phyloP scores from a whole-genome alignment of 108 stramenopile species.

The Nitzschia palea region DNA sequence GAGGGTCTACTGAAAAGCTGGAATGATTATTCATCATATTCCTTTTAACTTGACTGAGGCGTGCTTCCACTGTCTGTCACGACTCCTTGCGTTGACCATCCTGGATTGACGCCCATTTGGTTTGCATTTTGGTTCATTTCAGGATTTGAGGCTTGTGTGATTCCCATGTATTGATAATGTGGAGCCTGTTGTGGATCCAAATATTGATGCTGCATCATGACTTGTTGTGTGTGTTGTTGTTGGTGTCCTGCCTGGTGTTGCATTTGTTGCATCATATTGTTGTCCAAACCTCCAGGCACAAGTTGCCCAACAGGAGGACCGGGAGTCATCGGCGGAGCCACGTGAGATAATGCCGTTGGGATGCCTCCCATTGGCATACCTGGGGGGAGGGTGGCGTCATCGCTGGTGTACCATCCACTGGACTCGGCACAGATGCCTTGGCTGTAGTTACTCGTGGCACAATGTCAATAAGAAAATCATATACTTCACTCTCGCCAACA shows the following conservation, averaged over 20 bases:
- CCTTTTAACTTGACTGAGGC: background rate
- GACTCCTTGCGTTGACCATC: background rate
- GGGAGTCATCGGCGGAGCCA: constrained; percentile 2
- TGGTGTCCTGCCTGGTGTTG: constrained; percentile 6
- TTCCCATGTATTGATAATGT: constrained; percentile 7
- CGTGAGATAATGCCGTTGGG: background rate
- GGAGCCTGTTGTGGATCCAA: constrained; percentile 7
- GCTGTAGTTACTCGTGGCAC: constrained; percentile 53
- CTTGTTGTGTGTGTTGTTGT: constrained; percentile 20
- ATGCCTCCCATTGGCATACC: constrained; percentile 26
- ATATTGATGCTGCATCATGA: constrained; percentile 6
- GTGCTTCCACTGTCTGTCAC: constrained; percentile 5
- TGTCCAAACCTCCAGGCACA: constrained; percentile 9
- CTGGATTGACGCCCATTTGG: background rate
- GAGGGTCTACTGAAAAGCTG: no score
- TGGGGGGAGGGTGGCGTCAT: constrained; percentile 21
- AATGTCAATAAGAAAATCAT: constrained; percentile 79
- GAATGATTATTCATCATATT: background rate
- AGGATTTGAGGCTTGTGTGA: background rate
- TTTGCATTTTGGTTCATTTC: background rate
- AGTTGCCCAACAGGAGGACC: constrained; percentile 3
- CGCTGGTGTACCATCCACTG: constrained; percentile 7
- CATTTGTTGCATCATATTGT: constrained; percentile 29
- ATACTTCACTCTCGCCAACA: constrained; percentile 65
- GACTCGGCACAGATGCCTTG: constrained; percentile 12